Percentiles rank a stretch among this genome's conserved stretches.
Conservation (phyloP, 306 rosid species). For the Pachyrhizus erosus region DNA sequence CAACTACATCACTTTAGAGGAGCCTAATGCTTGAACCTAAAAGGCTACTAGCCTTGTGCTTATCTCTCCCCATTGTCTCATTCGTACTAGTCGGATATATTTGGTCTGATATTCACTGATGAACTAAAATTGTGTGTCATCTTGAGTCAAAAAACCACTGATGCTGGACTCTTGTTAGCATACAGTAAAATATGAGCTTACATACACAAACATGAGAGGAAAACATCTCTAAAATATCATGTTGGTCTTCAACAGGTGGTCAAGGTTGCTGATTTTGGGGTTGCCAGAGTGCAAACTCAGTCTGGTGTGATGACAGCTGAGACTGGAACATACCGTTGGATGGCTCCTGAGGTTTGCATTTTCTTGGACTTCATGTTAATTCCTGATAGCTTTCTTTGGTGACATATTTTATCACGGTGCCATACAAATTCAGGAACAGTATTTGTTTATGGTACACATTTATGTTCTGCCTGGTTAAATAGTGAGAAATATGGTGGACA, state of each 20-base stretch:
- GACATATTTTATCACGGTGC: slow-evolving; percentile 8
- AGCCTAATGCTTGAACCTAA: not conserved
- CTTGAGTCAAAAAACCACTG: slow-evolving; percentile 19
- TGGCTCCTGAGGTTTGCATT: slow-evolving; percentile 96
- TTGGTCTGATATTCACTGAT: slow-evolving; percentile 31
- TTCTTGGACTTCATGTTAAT: slow-evolving; percentile 10
- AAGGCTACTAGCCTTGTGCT: not conserved
- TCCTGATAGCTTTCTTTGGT: slow-evolving; percentile 4
- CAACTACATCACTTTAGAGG: not conserved
- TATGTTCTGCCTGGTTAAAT: slow-evolving; percentile 19
- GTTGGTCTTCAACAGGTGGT: slow-evolving; percentile 69
- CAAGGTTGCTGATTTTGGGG: slow-evolving; percentile 99
- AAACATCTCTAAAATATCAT: slow-evolving; percentile 25
- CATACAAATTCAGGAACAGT: slow-evolving; percentile 25
- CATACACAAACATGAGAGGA: slow-evolving; percentile 16
- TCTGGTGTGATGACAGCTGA: slow-evolving; percentile 99
- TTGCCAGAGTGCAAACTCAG: slow-evolving; percentile 94
- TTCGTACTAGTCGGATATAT: slow-evolving; percentile 3
- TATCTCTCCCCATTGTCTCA: slow-evolving; percentile 4
- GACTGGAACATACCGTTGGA: slow-evolving; percentile 99
- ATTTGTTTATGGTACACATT: not conserved
- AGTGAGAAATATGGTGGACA: slow-evolving; percentile 10
- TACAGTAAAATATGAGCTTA: slow-evolving; percentile 31
- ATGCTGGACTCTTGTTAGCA: slow-evolving; percentile 28
- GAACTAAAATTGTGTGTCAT: slow-evolving; percentile 34